Evolutionary conservation across 768 basidiomycete species (phyloP).

Genomic region (Chlorophyllum brunneum): DNA sequence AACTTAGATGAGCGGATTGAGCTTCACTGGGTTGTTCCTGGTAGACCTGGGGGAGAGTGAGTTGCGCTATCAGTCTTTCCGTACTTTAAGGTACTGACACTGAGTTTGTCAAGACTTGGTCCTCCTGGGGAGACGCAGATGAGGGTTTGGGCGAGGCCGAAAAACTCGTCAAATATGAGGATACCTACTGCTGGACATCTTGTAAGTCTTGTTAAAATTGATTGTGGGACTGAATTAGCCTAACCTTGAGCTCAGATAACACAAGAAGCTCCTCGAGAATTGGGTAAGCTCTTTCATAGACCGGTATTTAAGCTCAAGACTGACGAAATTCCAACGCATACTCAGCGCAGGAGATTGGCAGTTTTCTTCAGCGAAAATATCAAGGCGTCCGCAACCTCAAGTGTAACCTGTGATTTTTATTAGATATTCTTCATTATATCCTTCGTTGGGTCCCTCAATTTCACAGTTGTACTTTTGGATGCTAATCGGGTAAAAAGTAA

Average conservation of each 20-base stretch:
- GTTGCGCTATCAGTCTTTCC: slow-evolving; percentile 16
- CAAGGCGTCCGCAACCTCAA: background rate
- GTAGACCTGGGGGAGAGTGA: slow-evolving; percentile 31
- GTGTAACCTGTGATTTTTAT: background rate
- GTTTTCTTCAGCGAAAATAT: slow-evolving; percentile 14
- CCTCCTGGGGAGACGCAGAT: slow-evolving; percentile 27
- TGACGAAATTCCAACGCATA: background rate
- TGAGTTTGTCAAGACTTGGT: slow-evolving; percentile 17
- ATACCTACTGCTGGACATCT: slow-evolving; percentile 41
- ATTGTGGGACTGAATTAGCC: background rate
- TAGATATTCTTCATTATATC: too few relatives aligned
- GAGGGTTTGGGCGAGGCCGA: slow-evolving; percentile 40
- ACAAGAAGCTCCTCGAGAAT: slow-evolving; percentile 34
- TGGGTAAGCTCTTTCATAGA: slow-evolving; percentile 20
- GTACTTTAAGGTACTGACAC: slow-evolving; percentile 14
- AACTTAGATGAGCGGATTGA: slow-evolving; percentile 47
- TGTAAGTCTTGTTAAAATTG: slow-evolving; percentile 23
- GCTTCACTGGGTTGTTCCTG: slow-evolving; percentile 55
- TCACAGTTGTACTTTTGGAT: too few relatives aligned
- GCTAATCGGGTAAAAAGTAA: too few relatives aligned
- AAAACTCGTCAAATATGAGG: slow-evolving; percentile 37
- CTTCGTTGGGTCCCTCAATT: too few relatives aligned
- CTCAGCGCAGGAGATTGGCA: slow-evolving; percentile 15
- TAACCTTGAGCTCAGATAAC: slow-evolving; percentile 28
- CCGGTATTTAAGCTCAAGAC: slow-evolving; percentile 1